A percentile compares a stretch with the other conserved stretches of the same genome.
Evolutionary conservation across 108 stramenopile species (phyloP).

Genomic region (Nannochloropsis gaditana): DNA sequence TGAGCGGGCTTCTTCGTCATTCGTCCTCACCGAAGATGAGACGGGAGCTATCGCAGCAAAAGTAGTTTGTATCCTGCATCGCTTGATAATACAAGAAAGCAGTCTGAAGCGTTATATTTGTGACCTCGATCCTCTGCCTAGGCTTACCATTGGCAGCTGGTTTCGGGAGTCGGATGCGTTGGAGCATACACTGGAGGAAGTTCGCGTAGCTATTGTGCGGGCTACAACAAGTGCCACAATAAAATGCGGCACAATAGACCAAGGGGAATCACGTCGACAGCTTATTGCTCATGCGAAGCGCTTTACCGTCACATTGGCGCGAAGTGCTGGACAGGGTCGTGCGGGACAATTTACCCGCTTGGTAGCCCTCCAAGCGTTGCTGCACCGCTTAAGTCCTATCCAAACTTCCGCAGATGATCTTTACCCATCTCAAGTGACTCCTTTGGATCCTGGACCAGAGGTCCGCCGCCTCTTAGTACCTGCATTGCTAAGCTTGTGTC

Average conservation of each 20-base stretch:
- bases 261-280: not conserved
- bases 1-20: no score
- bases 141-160: not conserved
- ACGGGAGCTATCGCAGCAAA: not conserved
- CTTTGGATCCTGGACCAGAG: not conserved
- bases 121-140: not conserved
- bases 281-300: not conserved
- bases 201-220: not conserved
- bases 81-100: not conserved
- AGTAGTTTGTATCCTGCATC: not conserved
- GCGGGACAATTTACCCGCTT: not conserved
- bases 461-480: not conserved
- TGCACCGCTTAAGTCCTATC: not conserved
- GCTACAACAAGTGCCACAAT: not conserved
- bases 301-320: not conserved
- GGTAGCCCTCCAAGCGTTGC: constrained; percentile 15
- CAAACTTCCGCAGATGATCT: not conserved
- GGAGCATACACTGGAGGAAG: not conserved
- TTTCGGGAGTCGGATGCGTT: not conserved
- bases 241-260: not conserved
- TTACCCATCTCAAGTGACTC: not conserved
- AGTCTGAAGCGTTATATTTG: not conserved
- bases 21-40: not conserved
- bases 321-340: not conserved
- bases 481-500: not conserved